These are phyloP conservation scores for Candida patagonica DNA, from an alignment of 805 yeast genomes.

Conservation along the genomic window DNA sequence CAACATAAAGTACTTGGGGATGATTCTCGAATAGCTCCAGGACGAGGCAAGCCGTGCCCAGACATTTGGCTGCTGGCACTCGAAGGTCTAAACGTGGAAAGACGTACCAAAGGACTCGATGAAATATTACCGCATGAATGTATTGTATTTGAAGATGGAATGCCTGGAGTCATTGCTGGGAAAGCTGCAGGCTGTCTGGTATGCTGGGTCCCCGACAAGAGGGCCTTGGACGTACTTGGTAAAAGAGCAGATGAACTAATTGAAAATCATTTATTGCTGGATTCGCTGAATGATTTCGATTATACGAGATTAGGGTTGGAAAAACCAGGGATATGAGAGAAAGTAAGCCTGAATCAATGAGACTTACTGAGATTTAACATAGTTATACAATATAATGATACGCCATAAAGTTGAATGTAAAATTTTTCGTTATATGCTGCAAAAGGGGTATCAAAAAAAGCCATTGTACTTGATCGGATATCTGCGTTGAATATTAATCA, in stretches of 20 bases:
- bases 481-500: no score
- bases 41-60: slow-evolving; percentile 89
- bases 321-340: no score
- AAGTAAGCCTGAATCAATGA: no score
- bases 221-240: slow-evolving; percentile 49
- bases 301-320: no score
- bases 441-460: no score
- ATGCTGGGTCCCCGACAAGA: slow-evolving; percentile 89
- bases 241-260: slow-evolving; percentile 42
- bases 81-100: slow-evolving; percentile 51
- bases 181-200: slow-evolving; percentile 74
- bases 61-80: slow-evolving; percentile 87
- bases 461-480: no score
- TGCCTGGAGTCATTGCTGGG: slow-evolving; percentile 85
- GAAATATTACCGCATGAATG: slow-evolving; percentile 67
- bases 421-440: no score
- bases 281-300: slow-evolving; percentile 46
- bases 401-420: no score
- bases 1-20: slow-evolving; percentile 79
- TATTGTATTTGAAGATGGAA: slow-evolving; percentile 88
- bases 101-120: slow-evolving; percentile 32
- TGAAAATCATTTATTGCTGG: slow-evolving; percentile 48
- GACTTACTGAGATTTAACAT: no score
- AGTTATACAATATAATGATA: no score
- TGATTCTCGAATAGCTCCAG: slow-evolving; percentile 69